Evolutionary conservation across 2,329 filamentous ascomycete species (phyloP).

Genomic region (Calonectria leucothoes): DNA sequence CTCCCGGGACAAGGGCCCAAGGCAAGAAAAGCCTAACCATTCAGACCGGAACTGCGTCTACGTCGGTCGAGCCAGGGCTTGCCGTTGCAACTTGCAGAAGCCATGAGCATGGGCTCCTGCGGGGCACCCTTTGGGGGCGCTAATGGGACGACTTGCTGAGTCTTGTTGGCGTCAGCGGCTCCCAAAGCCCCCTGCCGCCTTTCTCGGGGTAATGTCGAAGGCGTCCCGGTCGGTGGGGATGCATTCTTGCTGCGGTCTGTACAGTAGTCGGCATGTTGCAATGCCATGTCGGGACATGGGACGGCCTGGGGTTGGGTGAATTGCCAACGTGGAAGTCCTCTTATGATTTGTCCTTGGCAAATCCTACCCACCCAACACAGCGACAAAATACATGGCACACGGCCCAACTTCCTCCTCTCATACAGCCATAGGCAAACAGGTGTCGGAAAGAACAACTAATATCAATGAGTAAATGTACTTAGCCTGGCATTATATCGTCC

Average conservation of each 20-base stretch:
- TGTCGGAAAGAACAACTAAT: neutral
- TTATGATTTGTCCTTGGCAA: conserved; percentile 24
- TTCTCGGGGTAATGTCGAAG: conserved; percentile 4
- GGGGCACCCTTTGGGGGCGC: conserved; percentile 12
- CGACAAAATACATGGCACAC: conserved; percentile 4
- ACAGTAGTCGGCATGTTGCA: conserved; percentile 12
- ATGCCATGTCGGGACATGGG: conserved; percentile 17
- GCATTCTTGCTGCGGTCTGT: neutral
- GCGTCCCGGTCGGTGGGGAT: conserved; percentile 6
- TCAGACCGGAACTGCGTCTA: neutral
- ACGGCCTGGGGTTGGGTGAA: conserved; percentile 2
- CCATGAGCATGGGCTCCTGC: conserved; percentile 17
- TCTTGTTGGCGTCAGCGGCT: conserved; percentile 28
- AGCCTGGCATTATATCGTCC: neutral
- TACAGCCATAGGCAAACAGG: neutral
- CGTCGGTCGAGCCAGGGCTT: conserved; percentile 12
- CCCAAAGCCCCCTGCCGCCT: conserved; percentile 15
- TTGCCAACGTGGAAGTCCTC: neutral
- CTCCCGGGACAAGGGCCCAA: conserved; percentile 6
- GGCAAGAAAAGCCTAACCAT: conserved; percentile 12
- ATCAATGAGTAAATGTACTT: neutral
- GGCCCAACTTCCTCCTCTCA: conserved; percentile 19
- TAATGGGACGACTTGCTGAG: conserved; percentile 22
- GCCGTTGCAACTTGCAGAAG: conserved; percentile 6
- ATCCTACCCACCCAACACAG: conserved; percentile 21